Evolutionary conservation across 1,284 basidiomycete species (phyloP), one percentile per base, ranked within the genome.

Genomic region (Albatrellus sp.): DNA sequence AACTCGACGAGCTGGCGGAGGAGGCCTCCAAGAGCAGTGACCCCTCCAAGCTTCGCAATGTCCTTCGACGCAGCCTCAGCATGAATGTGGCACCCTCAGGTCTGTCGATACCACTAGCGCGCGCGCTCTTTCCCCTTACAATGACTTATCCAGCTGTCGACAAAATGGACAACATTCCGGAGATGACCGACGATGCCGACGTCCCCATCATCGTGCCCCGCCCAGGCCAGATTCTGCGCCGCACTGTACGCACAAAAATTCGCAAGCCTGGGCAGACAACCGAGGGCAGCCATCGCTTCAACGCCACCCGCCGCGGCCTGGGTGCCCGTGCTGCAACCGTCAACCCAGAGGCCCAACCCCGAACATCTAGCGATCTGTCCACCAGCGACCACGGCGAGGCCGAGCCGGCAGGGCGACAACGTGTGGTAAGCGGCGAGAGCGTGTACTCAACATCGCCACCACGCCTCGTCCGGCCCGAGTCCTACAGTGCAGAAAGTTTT

Each of bases 221-320:
- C 39, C 90, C 89, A 1, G 88, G 88, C 11, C 84, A 85, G 60
- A 91, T 93, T 54, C 71, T 98, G 11, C 87, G 91, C 28, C 82
- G 94, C 38, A 80, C 90, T 10, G 91, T 90, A 7, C 80, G 93
- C 16, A 98, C 94, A 2, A 93, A 92, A 69, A 96, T 97, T 56
- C 80, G 94, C 45, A 98, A 97, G 65, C 70, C 81, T n/a, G 77
- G 78, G 11, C 60, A 83, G 17, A 70, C 75, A 9, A 85, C 82
- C 16, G 89, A 86, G 46, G 81, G 78, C 37, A 82, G 83, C 2
- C 86, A 88, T 69, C 80, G 89, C 13, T 93, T 92, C 63, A 68
- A 73, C 14, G 63, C 73, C 29, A 69, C 70, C 17, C 67, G 76
- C 46, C 62, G 75, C 46, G 67, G 69, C 34, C 60, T 63, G 2